Conservation (phyloP, 2,329 filamentous ascomycete genomes). For the Paecilomyces niveus region DNA sequence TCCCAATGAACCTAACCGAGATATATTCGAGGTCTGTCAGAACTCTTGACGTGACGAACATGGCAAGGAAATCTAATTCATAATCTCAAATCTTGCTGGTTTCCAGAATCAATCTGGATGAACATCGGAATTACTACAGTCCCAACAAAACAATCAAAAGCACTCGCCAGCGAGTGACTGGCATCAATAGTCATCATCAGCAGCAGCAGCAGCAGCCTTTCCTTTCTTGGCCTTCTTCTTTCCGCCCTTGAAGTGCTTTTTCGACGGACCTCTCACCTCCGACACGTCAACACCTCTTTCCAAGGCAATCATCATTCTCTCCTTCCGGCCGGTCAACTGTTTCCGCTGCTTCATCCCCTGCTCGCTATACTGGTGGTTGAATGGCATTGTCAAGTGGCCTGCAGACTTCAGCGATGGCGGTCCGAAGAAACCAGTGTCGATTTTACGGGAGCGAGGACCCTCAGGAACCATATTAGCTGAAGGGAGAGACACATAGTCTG, state of each 20-base stretch:
- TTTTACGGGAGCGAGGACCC: constrained; percentile 65
- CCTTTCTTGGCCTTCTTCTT: constrained; percentile 27
- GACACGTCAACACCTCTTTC: constrained; percentile 79
- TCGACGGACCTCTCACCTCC: constrained; percentile 62
- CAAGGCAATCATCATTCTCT: constrained; percentile 67
- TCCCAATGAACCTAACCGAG: background rate
- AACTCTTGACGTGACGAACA: background rate
- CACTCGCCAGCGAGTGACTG: constrained; percentile 14
- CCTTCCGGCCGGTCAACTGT: constrained; percentile 74
- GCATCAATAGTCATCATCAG: constrained; percentile 22
- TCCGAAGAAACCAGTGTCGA: constrained; percentile 89
- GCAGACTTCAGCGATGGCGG: constrained; percentile 50
- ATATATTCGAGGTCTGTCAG: background rate
- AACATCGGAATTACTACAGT: background rate
- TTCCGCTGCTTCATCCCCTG: constrained; percentile 69
- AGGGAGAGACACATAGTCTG: constrained; percentile 14
- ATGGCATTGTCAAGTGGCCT: constrained; percentile 69
- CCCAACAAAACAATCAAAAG: constrained; percentile 6
- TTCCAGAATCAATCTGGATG: background rate
- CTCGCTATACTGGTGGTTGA: constrained; percentile 82
- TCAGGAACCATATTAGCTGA: constrained; percentile 35
- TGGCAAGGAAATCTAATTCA: background rate
- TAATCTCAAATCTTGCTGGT: background rate
- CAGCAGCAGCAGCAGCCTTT: constrained; percentile 20
- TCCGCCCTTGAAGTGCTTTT: constrained; percentile 65